Conservation (phyloP, 1,139 yeast genomes). For the Yamadazyma taylorii region DNA sequence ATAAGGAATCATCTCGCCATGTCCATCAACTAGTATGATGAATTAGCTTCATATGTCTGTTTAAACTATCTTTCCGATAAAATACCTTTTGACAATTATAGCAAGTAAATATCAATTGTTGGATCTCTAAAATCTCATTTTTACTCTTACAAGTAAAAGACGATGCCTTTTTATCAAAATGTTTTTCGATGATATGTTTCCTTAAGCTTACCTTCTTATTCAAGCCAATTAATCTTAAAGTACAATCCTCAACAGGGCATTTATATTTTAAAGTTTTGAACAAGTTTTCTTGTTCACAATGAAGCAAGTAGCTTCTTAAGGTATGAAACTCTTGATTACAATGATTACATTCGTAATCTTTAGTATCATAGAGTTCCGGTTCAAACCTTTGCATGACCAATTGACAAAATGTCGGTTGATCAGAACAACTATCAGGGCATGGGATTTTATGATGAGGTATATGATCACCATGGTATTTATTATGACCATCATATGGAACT, state of each 20-base stretch:
- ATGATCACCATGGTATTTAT: background rate
- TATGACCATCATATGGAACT: background rate
- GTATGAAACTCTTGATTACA: slow-evolving; percentile 8
- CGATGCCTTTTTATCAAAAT: slow-evolving; percentile 19
- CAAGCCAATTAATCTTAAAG: slow-evolving; percentile 60
- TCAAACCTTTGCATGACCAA: slow-evolving; percentile 3
- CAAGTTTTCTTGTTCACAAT: slow-evolving; percentile 12
- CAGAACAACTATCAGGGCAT: background rate
- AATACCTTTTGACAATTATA: slow-evolving; percentile 48
- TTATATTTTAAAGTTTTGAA: slow-evolving; percentile 14
- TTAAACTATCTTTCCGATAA: slow-evolving; percentile 54
- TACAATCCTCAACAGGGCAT: slow-evolving; percentile 57
- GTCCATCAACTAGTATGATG: slow-evolving; percentile 24
- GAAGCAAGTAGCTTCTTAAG: slow-evolving; percentile 8
- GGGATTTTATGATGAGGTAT: background rate
- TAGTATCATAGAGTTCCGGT: background rate
- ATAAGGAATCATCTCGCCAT: too few species aligned
- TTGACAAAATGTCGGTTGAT: slow-evolving; percentile 5
- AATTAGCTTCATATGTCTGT: slow-evolving; percentile 51
- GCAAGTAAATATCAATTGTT: slow-evolving; percentile 13
- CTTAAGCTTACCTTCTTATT: slow-evolving; percentile 55
- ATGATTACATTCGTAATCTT: slow-evolving; percentile 9
- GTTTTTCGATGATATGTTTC: slow-evolving; percentile 59
- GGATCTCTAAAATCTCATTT: slow-evolving; percentile 11
- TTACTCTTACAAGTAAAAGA: slow-evolving; percentile 4